Evolutionary conservation across 768 basidiomycete genomes (phyloP).

Genomic region (Rhizopogon vulgaris): DNA sequence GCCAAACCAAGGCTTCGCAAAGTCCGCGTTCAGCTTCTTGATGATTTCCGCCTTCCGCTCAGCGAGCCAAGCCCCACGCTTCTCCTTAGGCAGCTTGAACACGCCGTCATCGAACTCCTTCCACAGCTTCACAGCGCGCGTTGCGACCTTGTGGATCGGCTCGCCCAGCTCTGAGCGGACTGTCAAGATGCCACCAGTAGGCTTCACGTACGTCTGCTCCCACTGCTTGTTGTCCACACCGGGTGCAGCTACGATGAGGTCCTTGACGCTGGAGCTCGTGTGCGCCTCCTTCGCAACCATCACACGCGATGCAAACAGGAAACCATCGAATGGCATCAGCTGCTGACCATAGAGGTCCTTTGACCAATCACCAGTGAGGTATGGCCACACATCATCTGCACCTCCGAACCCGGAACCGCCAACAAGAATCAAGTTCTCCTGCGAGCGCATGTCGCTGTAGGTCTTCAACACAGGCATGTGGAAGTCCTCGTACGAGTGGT

Average conservation of each 20-base stretch:
- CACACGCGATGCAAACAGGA: slow-evolving; percentile 92
- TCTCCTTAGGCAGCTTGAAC: slow-evolving; percentile 94
- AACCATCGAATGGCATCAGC: slow-evolving; percentile 98
- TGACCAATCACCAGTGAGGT: slow-evolving; percentile 95
- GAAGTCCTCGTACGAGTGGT: slow-evolving; percentile 98
- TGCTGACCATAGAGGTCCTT: slow-evolving; percentile 73
- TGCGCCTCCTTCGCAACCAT: slow-evolving; percentile 99
- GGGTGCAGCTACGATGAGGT: slow-evolving; percentile 90
- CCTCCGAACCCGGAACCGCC: slow-evolving; percentile 96
- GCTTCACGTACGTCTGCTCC: slow-evolving; percentile 92
- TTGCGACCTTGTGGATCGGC: slow-evolving; percentile 99
- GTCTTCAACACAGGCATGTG: slow-evolving; percentile 92
- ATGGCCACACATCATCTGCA: slow-evolving; percentile 94
- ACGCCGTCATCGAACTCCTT: slow-evolving; percentile 97
- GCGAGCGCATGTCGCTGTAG: slow-evolving; percentile 84
- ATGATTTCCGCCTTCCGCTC: slow-evolving; percentile 89
- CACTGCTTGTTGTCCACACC: slow-evolving; percentile 87
- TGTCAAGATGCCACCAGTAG: slow-evolving; percentile 93
- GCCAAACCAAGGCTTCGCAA: slow-evolving; percentile 95
- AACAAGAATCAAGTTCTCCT: slow-evolving; percentile 83
- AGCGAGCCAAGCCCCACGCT: slow-evolving; percentile 81
- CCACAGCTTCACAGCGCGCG: slow-evolving; percentile 95
- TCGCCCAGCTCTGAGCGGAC: slow-evolving; percentile 97
- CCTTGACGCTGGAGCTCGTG: slow-evolving; percentile 90
- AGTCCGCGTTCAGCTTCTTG: slow-evolving; percentile 87